Base-by-base conservation (phyloP, 2,329 filamentous ascomycete genomes). In the Ophiostoma sp. region DNA sequence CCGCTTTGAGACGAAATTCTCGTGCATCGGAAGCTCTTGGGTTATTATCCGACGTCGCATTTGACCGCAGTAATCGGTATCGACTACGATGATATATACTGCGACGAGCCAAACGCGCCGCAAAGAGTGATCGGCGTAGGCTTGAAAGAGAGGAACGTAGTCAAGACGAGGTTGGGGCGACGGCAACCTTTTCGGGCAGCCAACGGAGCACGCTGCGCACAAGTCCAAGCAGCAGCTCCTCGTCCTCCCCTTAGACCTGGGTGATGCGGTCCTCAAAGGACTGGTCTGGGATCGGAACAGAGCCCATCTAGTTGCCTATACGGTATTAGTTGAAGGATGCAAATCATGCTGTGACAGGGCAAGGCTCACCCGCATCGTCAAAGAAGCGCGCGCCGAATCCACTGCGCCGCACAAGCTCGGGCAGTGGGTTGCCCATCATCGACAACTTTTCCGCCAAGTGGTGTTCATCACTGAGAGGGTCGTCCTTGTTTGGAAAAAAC, bases 391-490 rank as follows among this genome's bases (percentile, higher is more conserved):
- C 58, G 58, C 58, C 40, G 36, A 62, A 11, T 38, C 41, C 36
- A 62, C 58, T 62, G 4, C 58, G 58, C 40, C 36, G 58, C 27
- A 62, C 3, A 36, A 62, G 41, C 36, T 62, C 58, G 9, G 58
- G 58, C 58, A 36, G 58, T 62, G 58, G 58, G 36, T 62, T 62
- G 36, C 58, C 58, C 27, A 62, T 62, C 58, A 62, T 27, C 40
- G 27, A 62, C 58, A 62, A 7, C 36, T 41, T 62, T n/a, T 62
- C 58, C 12, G 58, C 58, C 58, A 62, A 16, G 58, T 62, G 58
- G 6, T 62, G 58, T 40, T 62, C 58, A 40, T 62, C 58, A 7
- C 40, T 36, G 12, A 62, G 58, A 41, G 40, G 27, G 4, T 36
- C 58, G 58, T 62, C 58, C 27, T 62, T 62, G 11, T 62, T 62